Percentiles rank a stretch among this genome's conserved stretches.
phyloP scores from a whole-genome alignment of 2,329 filamentous ascomycete genomes.

The Sclerotinia minor region DNA sequence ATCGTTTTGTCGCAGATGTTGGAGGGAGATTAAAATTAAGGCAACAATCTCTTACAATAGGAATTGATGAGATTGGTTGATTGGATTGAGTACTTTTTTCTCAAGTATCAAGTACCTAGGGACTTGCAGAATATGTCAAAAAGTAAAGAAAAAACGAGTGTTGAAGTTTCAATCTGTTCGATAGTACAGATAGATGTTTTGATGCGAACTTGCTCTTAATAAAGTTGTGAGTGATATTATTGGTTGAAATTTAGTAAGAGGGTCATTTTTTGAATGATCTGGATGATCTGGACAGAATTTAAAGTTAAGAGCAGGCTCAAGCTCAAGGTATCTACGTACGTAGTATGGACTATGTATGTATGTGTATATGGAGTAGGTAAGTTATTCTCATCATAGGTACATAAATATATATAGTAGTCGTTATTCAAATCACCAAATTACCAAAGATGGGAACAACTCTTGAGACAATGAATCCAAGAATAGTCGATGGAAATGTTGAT shows the following conservation, averaged over 20 bases:
- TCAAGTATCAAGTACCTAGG: not conserved
- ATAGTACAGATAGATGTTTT: not conserved
- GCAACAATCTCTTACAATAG: conserved; percentile 1
- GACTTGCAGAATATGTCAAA: not conserved
- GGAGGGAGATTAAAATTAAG: conserved; percentile 1
- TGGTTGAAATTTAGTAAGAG: not conserved
- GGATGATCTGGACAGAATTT: conserved; percentile 1
- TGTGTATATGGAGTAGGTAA: too few relatives aligned
- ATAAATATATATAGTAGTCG: too few relatives aligned
- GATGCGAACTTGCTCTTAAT: not conserved
- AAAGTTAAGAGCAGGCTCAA: not conserved
- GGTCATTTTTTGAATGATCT: not conserved
- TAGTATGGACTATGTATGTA: too few relatives aligned
- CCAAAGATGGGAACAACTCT: too few relatives aligned
- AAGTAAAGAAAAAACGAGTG: conserved; percentile 13
- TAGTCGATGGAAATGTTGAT: too few relatives aligned
- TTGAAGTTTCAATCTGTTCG: not conserved
- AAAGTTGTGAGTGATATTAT: not conserved
- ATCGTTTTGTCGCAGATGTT: conserved; percentile 15
- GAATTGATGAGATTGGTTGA: conserved; percentile 1
- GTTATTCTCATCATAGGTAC: too few relatives aligned
- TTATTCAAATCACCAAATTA: too few relatives aligned
- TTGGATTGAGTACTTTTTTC: not conserved
- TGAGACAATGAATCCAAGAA: too few relatives aligned
- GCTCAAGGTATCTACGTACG: too few relatives aligned